Base-by-base conservation (phyloP, 1,139 yeast genomes). In the Pichia sp. region DNA sequence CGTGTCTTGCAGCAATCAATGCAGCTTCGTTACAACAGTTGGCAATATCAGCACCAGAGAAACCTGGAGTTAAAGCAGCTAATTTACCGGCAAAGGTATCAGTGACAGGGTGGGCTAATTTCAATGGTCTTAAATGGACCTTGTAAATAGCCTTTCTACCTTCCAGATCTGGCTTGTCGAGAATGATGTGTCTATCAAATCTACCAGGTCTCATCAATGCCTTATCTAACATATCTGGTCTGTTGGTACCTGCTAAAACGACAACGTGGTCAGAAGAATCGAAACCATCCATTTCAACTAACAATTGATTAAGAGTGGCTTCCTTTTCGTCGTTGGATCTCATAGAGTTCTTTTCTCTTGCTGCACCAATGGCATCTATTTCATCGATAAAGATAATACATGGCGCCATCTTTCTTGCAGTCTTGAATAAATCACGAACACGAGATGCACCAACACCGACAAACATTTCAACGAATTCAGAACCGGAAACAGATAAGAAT, bases 381-480 rank as follows among this genome's bases (percentile, higher is more conserved):
- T 85, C 94, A 71, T 85, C 94, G 39, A 85, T 85, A 58, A 85
- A 85, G 32, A 85, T 77, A 56, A 85, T 85, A 8, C 90, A 77
- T 17, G 94, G 94, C 0, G 93, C 90, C 73, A 81, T 82, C 57
- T 84, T 85, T 55, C 93, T 71, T 2, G 94, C 94, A 19, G 86
- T 81, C 58, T 83, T 81, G 70, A 85, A 85, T 55, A 85, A 72
- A 61, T 85, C 94, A 67, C 94, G 83, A 37, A 85, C 93, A 67
- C 93, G 73, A 0, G 90, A 83, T 3, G 99, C 98, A 70, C 99
- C 99, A 15, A 93, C 98, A 72, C 99, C 99, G 30, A 90, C 97
- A 72, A 90, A 93, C 98, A 93, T 91, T 68, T 93, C 99, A 18
- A 93, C 96, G 58, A 93, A 93, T 65, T 93, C 98, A n/a, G 98